Evolutionary conservation across 2,329 filamentous ascomycete species (phyloP).

Genomic region (Exophiala sideris): DNA sequence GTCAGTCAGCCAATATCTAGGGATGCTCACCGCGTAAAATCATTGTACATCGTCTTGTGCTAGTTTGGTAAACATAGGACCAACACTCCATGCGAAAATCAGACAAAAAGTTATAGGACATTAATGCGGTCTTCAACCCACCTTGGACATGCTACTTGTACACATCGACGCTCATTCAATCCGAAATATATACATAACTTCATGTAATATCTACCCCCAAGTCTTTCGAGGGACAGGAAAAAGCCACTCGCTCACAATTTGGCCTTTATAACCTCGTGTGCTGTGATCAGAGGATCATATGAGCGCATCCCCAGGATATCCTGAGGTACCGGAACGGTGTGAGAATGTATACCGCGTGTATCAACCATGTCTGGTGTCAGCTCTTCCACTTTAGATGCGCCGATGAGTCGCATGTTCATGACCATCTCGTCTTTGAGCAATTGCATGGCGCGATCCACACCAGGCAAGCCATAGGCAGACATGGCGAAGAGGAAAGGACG

Average conservation of each 20-base stretch:
- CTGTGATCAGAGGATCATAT: constrained; percentile 54
- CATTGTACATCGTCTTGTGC: too few species aligned
- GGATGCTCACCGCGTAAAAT: too few species aligned
- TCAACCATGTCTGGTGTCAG: constrained; percentile 80
- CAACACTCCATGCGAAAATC: too few species aligned
- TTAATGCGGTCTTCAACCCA: too few species aligned
- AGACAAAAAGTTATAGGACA: too few species aligned
- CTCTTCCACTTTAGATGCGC: constrained; percentile 69
- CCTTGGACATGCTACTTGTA: too few species aligned
- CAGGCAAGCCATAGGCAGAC: constrained; percentile 81
- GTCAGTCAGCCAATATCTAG: too few species aligned
- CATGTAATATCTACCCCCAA: too few species aligned
- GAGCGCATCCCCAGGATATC: constrained; percentile 59
- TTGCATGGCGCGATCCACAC: constrained; percentile 90
- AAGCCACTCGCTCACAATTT: constrained; percentile 33
- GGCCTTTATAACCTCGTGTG: constrained; percentile 46
- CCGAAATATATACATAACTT: too few species aligned
- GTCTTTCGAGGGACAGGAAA: too few species aligned
- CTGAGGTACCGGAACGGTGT: constrained; percentile 56
- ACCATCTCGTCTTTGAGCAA: constrained; percentile 94
- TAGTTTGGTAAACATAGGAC: too few species aligned
- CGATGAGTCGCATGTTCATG: constrained; percentile 97
- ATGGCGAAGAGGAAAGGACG: constrained; percentile 95
- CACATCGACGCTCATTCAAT: too few species aligned
- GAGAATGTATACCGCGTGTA: constrained; percentile 63